Evolutionary conservation across 2,329 filamentous ascomycete species (phyloP).

Genomic region (Byssochlamys sp.): DNA sequence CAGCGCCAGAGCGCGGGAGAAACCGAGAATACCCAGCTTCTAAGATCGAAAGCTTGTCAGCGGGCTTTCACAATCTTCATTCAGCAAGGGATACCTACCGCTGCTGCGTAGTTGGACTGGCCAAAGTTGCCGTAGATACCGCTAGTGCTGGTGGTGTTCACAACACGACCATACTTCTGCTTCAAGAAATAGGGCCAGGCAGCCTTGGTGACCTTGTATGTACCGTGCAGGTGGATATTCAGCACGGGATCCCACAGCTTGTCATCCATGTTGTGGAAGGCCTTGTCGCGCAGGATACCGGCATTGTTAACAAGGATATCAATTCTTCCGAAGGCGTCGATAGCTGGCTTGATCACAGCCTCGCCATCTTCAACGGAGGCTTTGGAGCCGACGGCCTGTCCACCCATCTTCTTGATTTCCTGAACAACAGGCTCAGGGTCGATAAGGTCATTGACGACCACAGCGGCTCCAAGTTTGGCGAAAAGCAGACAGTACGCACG

Average conservation of each 20-base stretch:
- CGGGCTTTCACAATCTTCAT: background rate
- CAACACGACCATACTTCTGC: conserved; percentile 93
- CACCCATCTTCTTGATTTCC: conserved; percentile 83
- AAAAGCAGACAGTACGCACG: conserved; percentile 83
- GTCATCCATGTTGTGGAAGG: conserved; percentile 95
- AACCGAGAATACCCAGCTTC: conserved; percentile 88
- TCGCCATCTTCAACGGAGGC: conserved; percentile 89
- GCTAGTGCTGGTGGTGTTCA: conserved; percentile 94
- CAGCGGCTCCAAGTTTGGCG: conserved; percentile 68
- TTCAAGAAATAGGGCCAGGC: conserved; percentile 96
- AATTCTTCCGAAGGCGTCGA: conserved; percentile 85
- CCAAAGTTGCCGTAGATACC: conserved; percentile 99
- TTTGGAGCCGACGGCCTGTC: conserved; percentile 85
- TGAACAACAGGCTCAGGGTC: conserved; percentile 83
- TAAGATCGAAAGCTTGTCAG: conserved; percentile 21
- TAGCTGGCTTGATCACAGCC: conserved; percentile 78
- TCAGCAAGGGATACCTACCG: conserved; percentile 46
- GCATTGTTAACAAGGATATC: conserved; percentile 97
- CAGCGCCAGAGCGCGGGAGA: conserved; percentile 83
- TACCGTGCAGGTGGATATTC: conserved; percentile 85
- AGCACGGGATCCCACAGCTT: conserved; percentile 84
- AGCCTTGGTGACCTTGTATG: conserved; percentile 93
- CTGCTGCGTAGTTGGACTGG: conserved; percentile 92
- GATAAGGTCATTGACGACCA: conserved; percentile 92
- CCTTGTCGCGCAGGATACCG: conserved; percentile 94